These are phyloP conservation scores for Persicaria maculosa DNA, from an alignment of 148 eudicot species.

Conservation along the genomic window DNA sequence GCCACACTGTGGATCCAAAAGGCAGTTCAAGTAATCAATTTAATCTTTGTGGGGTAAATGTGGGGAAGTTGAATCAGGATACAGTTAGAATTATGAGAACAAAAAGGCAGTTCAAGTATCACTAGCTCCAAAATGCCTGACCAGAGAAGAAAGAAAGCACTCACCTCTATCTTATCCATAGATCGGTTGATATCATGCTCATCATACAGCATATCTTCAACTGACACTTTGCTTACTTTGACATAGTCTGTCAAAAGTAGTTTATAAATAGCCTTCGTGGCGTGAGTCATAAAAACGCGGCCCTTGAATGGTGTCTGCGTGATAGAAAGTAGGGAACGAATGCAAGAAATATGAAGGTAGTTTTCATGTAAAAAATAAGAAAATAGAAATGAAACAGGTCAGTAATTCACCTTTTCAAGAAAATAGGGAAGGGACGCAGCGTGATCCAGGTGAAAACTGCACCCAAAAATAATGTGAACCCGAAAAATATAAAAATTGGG, in stretches of 20 bases:
- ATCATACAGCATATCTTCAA: conserved; percentile 88
- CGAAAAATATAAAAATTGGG: not conserved
- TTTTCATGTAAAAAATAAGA: conserved; percentile 10
- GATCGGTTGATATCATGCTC: conserved; percentile 94
- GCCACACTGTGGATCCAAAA: not conserved
- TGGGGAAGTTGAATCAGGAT: not conserved
- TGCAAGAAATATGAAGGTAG: conserved; percentile 4
- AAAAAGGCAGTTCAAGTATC: not conserved
- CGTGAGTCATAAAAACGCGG: conserved; percentile 94
- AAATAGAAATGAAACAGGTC: not conserved
- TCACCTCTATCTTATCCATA: conserved; percentile 88
- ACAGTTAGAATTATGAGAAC: not conserved
- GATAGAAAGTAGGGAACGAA: not conserved
- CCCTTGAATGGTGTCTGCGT: conserved; percentile 82
- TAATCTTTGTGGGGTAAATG: not conserved
- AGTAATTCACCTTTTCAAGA: conserved; percentile 71
- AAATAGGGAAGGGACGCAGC: conserved; percentile 98
- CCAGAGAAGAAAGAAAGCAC: conserved; percentile 12
- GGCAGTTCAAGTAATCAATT: not conserved
- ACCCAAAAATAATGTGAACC: not conserved
- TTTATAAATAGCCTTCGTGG: conserved; percentile 90
- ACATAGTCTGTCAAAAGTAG: conserved; percentile 86
- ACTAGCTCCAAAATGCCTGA: not conserved
- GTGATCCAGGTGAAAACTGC: conserved; percentile 99
- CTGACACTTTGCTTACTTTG: conserved; percentile 97